Evolutionary conservation across 2,329 filamentous ascomycete species (phyloP), one percentile per base, ranked within the genome.

Genomic region (Penicillium sp.): DNA sequence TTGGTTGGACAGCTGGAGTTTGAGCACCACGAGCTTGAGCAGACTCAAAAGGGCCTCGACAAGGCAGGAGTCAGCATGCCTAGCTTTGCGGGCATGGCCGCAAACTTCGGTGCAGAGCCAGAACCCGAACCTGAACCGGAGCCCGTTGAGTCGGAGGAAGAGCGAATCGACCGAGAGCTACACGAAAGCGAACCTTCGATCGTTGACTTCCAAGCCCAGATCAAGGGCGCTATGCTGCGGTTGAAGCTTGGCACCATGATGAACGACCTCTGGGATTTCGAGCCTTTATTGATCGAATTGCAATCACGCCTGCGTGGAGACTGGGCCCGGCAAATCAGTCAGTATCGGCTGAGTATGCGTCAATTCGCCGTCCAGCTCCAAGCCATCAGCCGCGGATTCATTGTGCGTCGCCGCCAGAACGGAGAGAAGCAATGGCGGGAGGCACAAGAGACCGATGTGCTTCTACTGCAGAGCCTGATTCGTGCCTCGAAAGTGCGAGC

Each of bases 31-130:
- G 96, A 99, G 75, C 85, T 99, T 30, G 95, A 99, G 78, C 92
- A 93, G 64, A 97, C 93, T 80, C 95, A 99, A 74, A 97, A 97
- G 74, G 95, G 95, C 51, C 87, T 99, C 50, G 95, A 99, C 81
- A 96, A 95, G 78, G 89, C 96, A 65, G 96, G 96, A 58, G 87
- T 94, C 66, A 96, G 87, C 73, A 97, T 99, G 93, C 95, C 95
- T 42, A 97, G 92, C 81, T 99, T 99, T 81, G 93, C 93, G 59
- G 96, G 93, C 62, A 98, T 99, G 91, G 90, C 93, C 55, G 94
- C 93, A 65, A 94, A 95, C 73, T 97, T 99, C 82, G 93, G 92
- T 40, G 90, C 94, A 6, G 92, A 96, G 71, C 88, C 89, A 1
- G 85, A 90, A 59, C 91, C 89, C 1, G 85, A 90, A 58, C 91